Base-by-base conservation (phyloP, 1,284 basidiomycete genomes). In the Singerocomus rubriflavus region DNA sequence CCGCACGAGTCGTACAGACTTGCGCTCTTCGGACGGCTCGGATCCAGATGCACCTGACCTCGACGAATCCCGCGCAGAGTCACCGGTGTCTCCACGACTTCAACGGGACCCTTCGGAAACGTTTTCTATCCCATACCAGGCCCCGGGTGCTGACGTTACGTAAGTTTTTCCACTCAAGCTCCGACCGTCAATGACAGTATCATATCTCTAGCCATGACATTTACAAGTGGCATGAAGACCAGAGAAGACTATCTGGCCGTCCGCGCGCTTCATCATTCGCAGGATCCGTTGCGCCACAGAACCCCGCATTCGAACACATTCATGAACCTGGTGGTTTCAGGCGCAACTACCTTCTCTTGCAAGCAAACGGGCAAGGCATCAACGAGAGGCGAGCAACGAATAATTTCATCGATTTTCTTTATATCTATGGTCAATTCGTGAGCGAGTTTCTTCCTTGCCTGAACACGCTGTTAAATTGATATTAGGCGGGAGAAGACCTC, bases 311-410 rank as follows among this genome's bases (percentile, higher is more conserved):
- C 46, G 84, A 91, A 59, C 91, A 94, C 58, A 93, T 97, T 53
- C 91, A 91, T 57, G 91, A 95, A 65, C 94, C 94, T 0, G 93
- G 93, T 55, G 94, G 94, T 1, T 96, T 98, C 73, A 78, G 93
- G 54, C 77, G 93, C 45, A 92, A 95, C 65, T 96, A 93, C 65
- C 74, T 97, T 7, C 69, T 86, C 37, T 69, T 88, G 48, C 82
- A 80, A 32, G 85, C 88, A 2, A 80, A 79, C 48, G 84, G 86
- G 46, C 80, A 86, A 52, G 84, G 84, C 6, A 66, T 71, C 21
- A 80, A 82, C 41, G 79, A 84, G 48, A 88, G 82, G 8, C 75
- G 75, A 12, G 80, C 91, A 63, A 73, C 89, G 12, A 83, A 86
- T 61, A 93, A 90, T 63, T 95, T 97, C 57, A 88, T 97, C 57